Evolutionary conservation across 805 yeast species (phyloP), one percentile per base, ranked within the genome.

Genomic region (Pichia insulana): DNA sequence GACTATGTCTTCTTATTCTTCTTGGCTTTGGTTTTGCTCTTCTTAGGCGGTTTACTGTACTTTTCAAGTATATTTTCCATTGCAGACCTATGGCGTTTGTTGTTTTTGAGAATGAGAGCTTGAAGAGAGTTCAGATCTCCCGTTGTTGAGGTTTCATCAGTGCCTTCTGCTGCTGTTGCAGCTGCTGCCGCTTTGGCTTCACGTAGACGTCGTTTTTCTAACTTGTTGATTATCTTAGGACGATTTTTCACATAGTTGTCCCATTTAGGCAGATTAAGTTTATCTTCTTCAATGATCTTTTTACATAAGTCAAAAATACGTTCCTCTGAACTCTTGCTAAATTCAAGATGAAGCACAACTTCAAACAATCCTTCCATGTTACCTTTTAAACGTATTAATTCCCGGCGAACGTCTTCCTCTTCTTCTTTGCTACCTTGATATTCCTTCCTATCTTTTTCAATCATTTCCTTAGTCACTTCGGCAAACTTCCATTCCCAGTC

Each of bases 331-430:
- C 57, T 65, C 30, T 67, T 71, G 31, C 63, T 63, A 35, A 80
- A 69, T 47, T 82, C 88, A 40, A 83, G 69, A 60, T 88, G 96
- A 9, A 92, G 83, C 3, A 88, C 80, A 28, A 70, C 68, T 56
- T 86, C 95, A 55, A 87, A 83, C 6, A 87, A 63, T 39, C 68
- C 66, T 36, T 80, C 65, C 52, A 87, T 74, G 52, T 84, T 85
- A 5, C 95, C 95, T 18, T 53, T 42, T 37, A 43, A 46, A 12
- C 75, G 70, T 36, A 70, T 69, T 50, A 68, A 74, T 8, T 67
- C 59, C 63, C 81, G 81, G 34, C 76, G 44, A n/a, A 88, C 69
- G 54, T 88, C 96, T 4, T 63, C 64, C 36, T 53, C 57, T 49
- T 80, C 88, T 50, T 79, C 84, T 5, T 52, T 53, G n/a, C 79